Evolutionary conservation across 495 filamentous ascomycete species (phyloP), one percentile per base, ranked within the genome.

Genomic region (Penicillium antarcticum): DNA sequence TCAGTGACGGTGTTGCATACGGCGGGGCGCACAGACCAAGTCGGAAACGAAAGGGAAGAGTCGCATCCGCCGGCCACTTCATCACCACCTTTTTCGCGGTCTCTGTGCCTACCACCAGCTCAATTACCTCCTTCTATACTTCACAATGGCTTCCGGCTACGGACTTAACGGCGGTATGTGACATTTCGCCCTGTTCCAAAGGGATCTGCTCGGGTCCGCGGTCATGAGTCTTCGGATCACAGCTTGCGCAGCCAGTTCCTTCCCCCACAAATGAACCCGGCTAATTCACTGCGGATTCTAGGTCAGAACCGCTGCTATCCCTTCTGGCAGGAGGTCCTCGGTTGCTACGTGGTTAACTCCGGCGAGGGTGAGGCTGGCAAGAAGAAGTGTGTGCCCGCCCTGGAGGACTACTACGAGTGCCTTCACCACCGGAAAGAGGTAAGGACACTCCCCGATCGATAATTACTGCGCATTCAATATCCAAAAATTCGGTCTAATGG

Each of bases 391-490:
- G 65, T 79, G 35, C 89, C 88, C n/a, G 85, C 84, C 29, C 74
- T 96, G 56, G 94, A 97, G 65, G 94, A 99, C 64, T 97, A 97
- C 79, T 89, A 95, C 72, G 94, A 98, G 77, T 98, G 95, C 76
- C 78, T 98, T 65, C 92, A 98, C 68, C 94, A 98, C 79, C 87
- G 81, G 73, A 97, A 97, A 76, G 94, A 98, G 89, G 94, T 96
- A 58, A 57, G 81, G 13, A 11, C 45, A 41, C 41, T 23, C 29
- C 47, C 36, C 47, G 13, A 14, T 49, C 13, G 31, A 33, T 71
- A 38, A 10, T n/a, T 23, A 9, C 21, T 45, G 26, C 16, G 42
- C 62, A 14, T n/a, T 42, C 23, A 4, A 17, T 9, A 23, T 23
- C 6, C 23, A 39, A 21, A 3, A 37, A 11, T 9, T 33, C 10